Percentiles rank a stretch among this genome's conserved stretches.
Conservation (phyloP, 495 filamentous ascomycete species). For the Hypoxylon rickii region DNA sequence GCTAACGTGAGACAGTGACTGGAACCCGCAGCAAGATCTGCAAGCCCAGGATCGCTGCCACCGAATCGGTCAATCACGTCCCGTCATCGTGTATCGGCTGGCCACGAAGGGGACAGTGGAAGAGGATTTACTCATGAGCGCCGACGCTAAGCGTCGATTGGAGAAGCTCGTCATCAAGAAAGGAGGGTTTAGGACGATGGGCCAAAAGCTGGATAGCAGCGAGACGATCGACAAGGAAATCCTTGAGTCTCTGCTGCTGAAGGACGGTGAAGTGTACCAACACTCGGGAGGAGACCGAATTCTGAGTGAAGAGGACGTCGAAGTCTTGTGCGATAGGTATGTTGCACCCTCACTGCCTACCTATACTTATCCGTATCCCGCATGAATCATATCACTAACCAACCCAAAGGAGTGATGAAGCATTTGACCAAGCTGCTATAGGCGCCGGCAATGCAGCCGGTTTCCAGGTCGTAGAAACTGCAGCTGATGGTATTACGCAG, state of each 20-base stretch:
- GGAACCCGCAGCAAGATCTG: conserved; percentile 97
- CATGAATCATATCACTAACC: conserved; percentile 14
- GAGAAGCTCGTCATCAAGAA: conserved; percentile 97
- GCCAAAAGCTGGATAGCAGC: conserved; percentile 57
- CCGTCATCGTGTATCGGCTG: conserved; percentile 93
- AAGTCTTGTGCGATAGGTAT: conserved; percentile 70
- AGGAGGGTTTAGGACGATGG: conserved; percentile 70
- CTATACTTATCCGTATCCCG: too few relatives aligned
- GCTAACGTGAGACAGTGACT: conserved; percentile 61
- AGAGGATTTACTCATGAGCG: conserved; percentile 82
- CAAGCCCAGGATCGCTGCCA: conserved; percentile 96
- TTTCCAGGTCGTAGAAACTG: conserved; percentile 73
- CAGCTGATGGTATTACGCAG: conserved; percentile 47
- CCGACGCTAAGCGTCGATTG: conserved; percentile 89
- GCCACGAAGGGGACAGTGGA: conserved; percentile 94
- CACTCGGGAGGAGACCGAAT: conserved; percentile 63
- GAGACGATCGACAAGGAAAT: conserved; percentile 62
- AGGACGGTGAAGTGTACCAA: conserved; percentile 67
- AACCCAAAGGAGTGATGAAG: conserved; percentile 69
- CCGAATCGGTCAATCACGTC: conserved; percentile 88
- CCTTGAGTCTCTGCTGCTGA: conserved; percentile 62
- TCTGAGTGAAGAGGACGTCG: conserved; percentile 76
- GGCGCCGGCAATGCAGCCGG: conserved; percentile 65
- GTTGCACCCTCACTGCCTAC: neutral
- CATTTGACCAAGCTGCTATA: conserved; percentile 78